Evolutionary conservation across 2,329 filamentous ascomycete species (phyloP), one percentile per base, ranked within the genome.

Genomic region (Cordyceps militaris): DNA sequence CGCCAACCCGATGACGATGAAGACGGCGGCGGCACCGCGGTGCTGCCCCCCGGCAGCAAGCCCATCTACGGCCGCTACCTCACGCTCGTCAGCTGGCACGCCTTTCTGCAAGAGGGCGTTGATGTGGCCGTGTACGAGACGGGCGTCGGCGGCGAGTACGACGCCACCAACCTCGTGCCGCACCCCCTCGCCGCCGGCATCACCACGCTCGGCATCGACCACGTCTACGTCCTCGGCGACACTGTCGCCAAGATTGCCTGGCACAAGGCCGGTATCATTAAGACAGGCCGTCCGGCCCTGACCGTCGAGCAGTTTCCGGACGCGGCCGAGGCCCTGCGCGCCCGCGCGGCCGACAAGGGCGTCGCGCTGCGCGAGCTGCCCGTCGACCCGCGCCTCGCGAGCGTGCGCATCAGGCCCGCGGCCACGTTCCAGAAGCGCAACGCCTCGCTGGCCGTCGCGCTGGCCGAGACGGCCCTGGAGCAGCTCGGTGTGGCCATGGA

Each of bases 221-320:
- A 90, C 64, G 78, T 87, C 36, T 78, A 76, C 53, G 76, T 79
- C 21, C 76, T 90, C 1, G 87, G 87, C 4, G 70, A 78, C 19
- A 86, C 83, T 0, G 72, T 88, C 11, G 81, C 81, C 32, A 77
- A 83, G 68, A 88, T 89, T 61, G 84, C 86, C 0, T 89, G 86
- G 86, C 85, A 89, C 70, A 89, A 89, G 70, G 82, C 84, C 1
- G 87, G 86, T 1, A 86, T 89, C 58, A 83, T 88, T 74, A 88
- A 88, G 70, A 57, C 66, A 0, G 81, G 79, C 1, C 75, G 76
- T 10, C 76, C 79, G 19, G 82, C 82, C 2, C 86, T 87, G 51
- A 83, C 81, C 0, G 73, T 83, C 4, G 70, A 76, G 28, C 84
- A 86, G 66, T 69, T 76, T 0, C 67, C 74, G 2, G 72, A 66